Evolutionary conservation across 2,329 filamentous ascomycete species (phyloP), one percentile per base, ranked within the genome.

Genomic region (Aspergillus fumigatus): DNA sequence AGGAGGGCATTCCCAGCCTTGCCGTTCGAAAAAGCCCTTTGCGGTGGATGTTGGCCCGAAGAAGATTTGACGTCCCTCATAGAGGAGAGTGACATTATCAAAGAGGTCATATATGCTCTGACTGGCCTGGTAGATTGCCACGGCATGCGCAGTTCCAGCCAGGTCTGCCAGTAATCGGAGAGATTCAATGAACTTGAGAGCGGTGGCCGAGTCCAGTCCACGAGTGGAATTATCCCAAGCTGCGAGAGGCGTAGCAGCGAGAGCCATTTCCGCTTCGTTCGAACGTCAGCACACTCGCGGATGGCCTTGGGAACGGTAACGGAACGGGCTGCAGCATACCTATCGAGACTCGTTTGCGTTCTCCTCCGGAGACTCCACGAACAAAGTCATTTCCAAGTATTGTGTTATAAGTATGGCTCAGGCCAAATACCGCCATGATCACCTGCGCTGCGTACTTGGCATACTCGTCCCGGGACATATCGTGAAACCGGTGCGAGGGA

Each of bases 31-130:
- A 72, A 83, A 91, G 0, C 65, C 67, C 59, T 82, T 85, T 0
- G 88, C 88, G 1, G 76, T 70, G 1, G 65, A 65, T 0, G 84
- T 81, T 0, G 82, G 80, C 0, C 89, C 89, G 60, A 86, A 91
- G 75, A 84, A 92, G 65, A 92, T 90, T 66, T 90, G 82, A 0
- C 84, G 81, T 0, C 88, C 88, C 62, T 90, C 86, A 65, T 91
- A 89, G 0, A 91, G 76, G 0, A 92, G 84, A 0, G 83, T 77
- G 0, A 82, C 82, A 67, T 89, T 90, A 70, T 91, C 87, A 60
- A 91, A 90, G 10, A 83, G 48, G 38, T 69, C 62, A 45, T 69
- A 70, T 47, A 67, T 68, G 81, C 76, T 68, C 57, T 77, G 71
- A 51, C 69, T 71, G 7, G 73, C 75, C 60, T 77, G 75, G 62